Conservation (phyloP, 2,329 filamentous ascomycete species). For the Aspergillus nomiae region DNA sequence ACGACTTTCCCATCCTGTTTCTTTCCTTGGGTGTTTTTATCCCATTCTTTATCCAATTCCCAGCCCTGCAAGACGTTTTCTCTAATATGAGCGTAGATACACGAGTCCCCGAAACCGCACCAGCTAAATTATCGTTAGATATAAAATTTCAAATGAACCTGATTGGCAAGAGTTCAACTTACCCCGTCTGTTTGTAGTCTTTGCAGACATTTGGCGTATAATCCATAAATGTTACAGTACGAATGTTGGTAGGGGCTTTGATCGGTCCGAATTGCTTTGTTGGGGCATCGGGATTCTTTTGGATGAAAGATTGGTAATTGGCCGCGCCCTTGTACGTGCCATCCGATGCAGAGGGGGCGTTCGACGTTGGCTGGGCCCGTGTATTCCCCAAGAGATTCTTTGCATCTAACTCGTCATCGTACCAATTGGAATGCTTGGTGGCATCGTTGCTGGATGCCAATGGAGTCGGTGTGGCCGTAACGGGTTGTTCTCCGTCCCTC, state of each 20-base stretch:
- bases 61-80: constrained; percentile 81
- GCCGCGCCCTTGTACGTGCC: constrained; percentile 77
- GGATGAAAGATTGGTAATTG: constrained; percentile 73
- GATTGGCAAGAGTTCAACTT: not conserved
- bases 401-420: constrained; percentile 65
- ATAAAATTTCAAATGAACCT: not conserved
- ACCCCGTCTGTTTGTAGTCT: constrained; percentile 82
- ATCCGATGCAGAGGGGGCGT: constrained; percentile 44
- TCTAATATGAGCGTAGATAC: constrained; percentile 67
- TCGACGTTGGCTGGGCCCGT: constrained; percentile 21
- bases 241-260: constrained; percentile 82
- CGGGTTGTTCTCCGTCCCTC: constrained; percentile 54
- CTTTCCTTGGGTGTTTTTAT: constrained; percentile 69
- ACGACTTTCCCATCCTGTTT: constrained; percentile 50
- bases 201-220: constrained; percentile 94
- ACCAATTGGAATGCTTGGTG: constrained; percentile 88
- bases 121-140: not conserved
- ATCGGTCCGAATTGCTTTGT: constrained; percentile 75
- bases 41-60: constrained; percentile 95
- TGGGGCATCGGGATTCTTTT: constrained; percentile 76
- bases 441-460: constrained; percentile 77
- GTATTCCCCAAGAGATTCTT: constrained; percentile 49
- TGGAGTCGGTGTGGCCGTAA: constrained; percentile 62
- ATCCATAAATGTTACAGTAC: constrained; percentile 86
- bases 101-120: constrained; percentile 68